Evolutionary conservation across 2,329 filamentous ascomycete genomes (phyloP), one percentile per base, ranked within the genome.

Genomic region (Hypomyces rosellus): DNA sequence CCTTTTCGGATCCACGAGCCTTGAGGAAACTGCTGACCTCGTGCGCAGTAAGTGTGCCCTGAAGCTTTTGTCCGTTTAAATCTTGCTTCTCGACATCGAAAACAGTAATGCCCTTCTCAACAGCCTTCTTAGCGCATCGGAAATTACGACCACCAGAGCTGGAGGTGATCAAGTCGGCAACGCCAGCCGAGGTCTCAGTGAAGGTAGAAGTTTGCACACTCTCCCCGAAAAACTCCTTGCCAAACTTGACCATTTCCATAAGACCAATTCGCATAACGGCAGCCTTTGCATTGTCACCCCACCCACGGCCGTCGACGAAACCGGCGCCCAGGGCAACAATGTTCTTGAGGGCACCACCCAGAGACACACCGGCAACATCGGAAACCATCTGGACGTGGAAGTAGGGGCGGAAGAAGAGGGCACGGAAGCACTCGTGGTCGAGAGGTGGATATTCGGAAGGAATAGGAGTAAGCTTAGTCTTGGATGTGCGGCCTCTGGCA

Each of bases 251-350:
- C 86, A 96, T 96, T 72, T 99, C 93, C 60, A 96, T 78, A 42
- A 99, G 81, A 7, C 93, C 93, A 16, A 97, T 86, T 39, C 93
- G 88, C 89, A 99, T 97, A 54, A 99, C 85, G 42, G 93, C 93
- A n/a, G 93, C 90, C 74, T 99, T 97, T 58, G 92, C 92, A 61
- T 97, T 99, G 74, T 97, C 91, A 63, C 93, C 93, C 92, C 93
- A 99, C 57, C 92, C 92, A 54, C 92, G 82, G 34, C 93, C 93
- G 57, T 96, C 89, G 41, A 97, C 90, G 69, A 95, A 99, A 51
- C 93, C 93, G 33, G 93, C 91, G 5, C 90, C 92, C 15, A 99
- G 75, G 5, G 93, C 93, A 49, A 99, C 89, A 57, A 99, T 86
- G 74, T 99, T 99, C 78, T 99, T 99, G 59, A 99, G 75, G 0